Conservation (phyloP, 345 rosid species). For the Turritis glabra region DNA sequence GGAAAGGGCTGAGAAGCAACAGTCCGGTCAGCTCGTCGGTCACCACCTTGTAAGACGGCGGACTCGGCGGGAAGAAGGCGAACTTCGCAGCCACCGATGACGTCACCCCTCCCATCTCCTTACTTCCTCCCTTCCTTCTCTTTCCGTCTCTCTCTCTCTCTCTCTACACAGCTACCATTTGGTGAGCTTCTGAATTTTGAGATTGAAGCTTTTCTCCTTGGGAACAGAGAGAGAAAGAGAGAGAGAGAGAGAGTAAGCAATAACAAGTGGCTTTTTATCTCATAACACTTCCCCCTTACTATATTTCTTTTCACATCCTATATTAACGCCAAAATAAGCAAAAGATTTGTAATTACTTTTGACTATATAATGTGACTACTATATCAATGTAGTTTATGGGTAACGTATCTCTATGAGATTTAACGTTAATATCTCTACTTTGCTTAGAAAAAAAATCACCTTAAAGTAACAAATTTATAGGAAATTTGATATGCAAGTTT, state of each 20-base stretch:
- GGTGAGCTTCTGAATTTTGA: constrained; percentile 17
- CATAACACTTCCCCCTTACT: too few relatives aligned
- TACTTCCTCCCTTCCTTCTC: background rate
- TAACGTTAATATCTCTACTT: too few relatives aligned
- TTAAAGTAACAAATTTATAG: too few relatives aligned
- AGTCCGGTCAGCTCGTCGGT: constrained; percentile 79
- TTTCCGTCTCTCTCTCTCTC: constrained; percentile 3
- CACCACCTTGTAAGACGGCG: constrained; percentile 82
- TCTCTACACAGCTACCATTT: constrained; percentile 13
- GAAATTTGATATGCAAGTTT: too few relatives aligned
- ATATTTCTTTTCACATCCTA: too few relatives aligned
- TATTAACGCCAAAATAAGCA: too few relatives aligned
- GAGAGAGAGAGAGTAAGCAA: background rate
- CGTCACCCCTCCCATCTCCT: constrained; percentile 85
- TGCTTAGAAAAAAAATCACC: too few relatives aligned
- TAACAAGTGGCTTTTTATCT: background rate
- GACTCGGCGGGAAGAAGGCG: constrained; percentile 96
- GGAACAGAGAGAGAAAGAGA: constrained; percentile 22
- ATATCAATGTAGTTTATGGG: too few relatives aligned
- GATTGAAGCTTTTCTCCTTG: constrained; percentile 38
- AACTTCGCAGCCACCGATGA: constrained; percentile 98
- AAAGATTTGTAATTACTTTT: too few relatives aligned
- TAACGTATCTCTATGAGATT: too few relatives aligned
- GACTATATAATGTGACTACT: too few relatives aligned
- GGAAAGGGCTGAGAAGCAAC: constrained; percentile 69